Conservation (phyloP, 768 basidiomycete genomes). For the Termitomyces sp. region DNA sequence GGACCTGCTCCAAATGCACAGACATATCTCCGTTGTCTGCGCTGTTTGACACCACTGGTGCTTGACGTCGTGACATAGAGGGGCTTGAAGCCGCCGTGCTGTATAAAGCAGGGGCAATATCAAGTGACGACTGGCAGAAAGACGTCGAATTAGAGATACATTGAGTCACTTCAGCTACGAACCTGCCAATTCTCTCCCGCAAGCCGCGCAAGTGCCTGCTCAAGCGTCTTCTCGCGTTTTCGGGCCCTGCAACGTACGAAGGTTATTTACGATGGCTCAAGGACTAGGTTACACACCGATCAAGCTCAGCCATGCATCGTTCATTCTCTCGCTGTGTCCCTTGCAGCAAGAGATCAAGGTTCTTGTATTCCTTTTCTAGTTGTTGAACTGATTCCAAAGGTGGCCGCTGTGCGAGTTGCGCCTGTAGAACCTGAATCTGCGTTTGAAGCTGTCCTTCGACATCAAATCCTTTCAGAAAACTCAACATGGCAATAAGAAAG, state of each 20-base stretch:
- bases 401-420: conserved; percentile 61
- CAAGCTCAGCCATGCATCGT: conserved; percentile 75
- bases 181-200: conserved; percentile 86
- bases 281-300: conserved; percentile 42
- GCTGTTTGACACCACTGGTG: conserved; percentile 6
- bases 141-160: not conserved
- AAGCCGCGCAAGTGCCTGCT: conserved; percentile 62
- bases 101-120: conserved; percentile 22
- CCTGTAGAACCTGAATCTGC: conserved; percentile 58
- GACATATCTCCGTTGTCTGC: conserved; percentile 2
- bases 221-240: conserved; percentile 70
- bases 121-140: conserved; percentile 21
- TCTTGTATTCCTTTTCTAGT: conserved; percentile 67
- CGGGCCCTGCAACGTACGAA: conserved; percentile 36
- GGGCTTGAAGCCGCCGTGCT: conserved; percentile 21
- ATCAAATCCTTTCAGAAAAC: not conserved
- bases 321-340: conserved; percentile 87
- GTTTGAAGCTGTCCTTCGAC: conserved; percentile 45
- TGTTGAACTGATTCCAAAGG: conserved; percentile 61
- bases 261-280: not conserved
- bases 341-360: conserved; percentile 68
- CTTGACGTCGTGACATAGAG: conserved; percentile 26
- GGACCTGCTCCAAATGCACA: conserved; percentile 14
- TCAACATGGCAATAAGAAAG: not conserved
- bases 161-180: conserved; percentile 14